These are phyloP conservation scores for Coniochaeta prunicola DNA, from an alignment of 2,329 filamentous ascomycete genomes.

Conservation along the genomic window DNA sequence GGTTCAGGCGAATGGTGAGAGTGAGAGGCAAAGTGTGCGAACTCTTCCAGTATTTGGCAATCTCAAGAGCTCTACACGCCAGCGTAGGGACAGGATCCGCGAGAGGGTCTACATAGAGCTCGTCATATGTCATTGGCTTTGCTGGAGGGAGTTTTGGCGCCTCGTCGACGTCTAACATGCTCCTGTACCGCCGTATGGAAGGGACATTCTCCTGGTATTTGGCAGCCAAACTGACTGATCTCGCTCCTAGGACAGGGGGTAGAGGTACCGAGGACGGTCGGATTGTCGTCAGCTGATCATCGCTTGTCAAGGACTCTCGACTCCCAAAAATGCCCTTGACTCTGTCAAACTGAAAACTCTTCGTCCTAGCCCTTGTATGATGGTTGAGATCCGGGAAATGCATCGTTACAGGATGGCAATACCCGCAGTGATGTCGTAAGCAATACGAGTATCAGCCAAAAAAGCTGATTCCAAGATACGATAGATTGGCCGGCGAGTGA, in stretches of 20 bases:
- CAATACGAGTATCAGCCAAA: slow-evolving; percentile 13
- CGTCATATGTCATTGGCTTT: slow-evolving; percentile 37
- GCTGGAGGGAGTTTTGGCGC: slow-evolving; percentile 36
- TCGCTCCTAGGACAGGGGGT: slow-evolving; percentile 14
- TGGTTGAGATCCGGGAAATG: slow-evolving; percentile 34
- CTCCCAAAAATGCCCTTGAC: not conserved
- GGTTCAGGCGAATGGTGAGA: slow-evolving; percentile 1
- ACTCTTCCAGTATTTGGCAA: slow-evolving; percentile 1
- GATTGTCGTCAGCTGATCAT: slow-evolving; percentile 9
- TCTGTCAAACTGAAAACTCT: slow-evolving; percentile 42
- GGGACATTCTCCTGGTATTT: slow-evolving; percentile 26
- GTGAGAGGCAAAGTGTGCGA: not conserved
- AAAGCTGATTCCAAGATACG: slow-evolving; percentile 19
- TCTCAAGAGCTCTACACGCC: slow-evolving; percentile 1
- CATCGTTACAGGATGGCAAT: slow-evolving; percentile 15
- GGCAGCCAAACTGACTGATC: slow-evolving; percentile 19
- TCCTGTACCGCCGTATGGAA: slow-evolving; percentile 33
- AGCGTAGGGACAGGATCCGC: slow-evolving; percentile 11
- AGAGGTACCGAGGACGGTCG: slow-evolving; percentile 11
- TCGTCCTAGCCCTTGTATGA: slow-evolving; percentile 36
- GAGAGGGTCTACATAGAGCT: slow-evolving; percentile 29
- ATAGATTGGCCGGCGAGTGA: slow-evolving; percentile 33
- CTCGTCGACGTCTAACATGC: slow-evolving; percentile 46
- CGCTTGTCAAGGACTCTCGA: slow-evolving; percentile 4
- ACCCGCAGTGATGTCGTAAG: not conserved